Base-by-base conservation (phyloP, 2,329 filamentous ascomycete genomes). In the Helicocarpus griseus region DNA sequence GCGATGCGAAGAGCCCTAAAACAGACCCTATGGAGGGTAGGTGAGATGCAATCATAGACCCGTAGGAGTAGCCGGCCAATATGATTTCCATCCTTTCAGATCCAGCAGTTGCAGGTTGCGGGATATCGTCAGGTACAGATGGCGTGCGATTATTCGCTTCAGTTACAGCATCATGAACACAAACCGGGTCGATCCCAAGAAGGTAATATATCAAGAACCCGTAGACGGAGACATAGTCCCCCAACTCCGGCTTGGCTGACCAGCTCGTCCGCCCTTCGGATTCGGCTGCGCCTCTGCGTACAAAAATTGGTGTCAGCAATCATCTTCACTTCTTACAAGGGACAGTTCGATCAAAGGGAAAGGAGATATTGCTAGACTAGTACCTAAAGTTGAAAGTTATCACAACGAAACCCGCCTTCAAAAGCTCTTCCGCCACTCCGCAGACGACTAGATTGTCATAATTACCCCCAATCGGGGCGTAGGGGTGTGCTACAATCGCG, bases 361-460 rank as follows among this genome's bases (percentile, higher is more conserved):
- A 49, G 46, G 13, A 50, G 47, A 41, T n/a, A n/a, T n/a, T n/a
- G 14, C 36, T 19, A 39, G 24, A 36, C 14, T 4, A 50, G 38
- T 72, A 90, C 86, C 90, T 80, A 65, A 97, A 96, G 63, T 97
- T 96, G 69, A 97, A 96, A 0, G 89, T 95, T 6, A 79, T 84
- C 2, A 96, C 85, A 1, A 95, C 65, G 61, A 81, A 94, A 1
- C 87, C 87, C 49, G 76, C 70, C 4, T 77, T 72, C n/a, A 95
- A 66, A 43, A 95, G 73, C 53, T 84, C 77, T 1, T 73, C 72
- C 0, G 79, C 81, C 2, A 86, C 70, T 7, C 81, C 73, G n/a
- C 80, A 75, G 1, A 97, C 85, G 0, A 95, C 77, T 0, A 80
- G 78, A 64, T 97, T 90, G 64, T 97, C 87, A 63, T 83, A 93